Evolutionary conservation across 2,329 filamentous ascomycete species (phyloP).

Genomic region (Aspergillus cejpii): DNA sequence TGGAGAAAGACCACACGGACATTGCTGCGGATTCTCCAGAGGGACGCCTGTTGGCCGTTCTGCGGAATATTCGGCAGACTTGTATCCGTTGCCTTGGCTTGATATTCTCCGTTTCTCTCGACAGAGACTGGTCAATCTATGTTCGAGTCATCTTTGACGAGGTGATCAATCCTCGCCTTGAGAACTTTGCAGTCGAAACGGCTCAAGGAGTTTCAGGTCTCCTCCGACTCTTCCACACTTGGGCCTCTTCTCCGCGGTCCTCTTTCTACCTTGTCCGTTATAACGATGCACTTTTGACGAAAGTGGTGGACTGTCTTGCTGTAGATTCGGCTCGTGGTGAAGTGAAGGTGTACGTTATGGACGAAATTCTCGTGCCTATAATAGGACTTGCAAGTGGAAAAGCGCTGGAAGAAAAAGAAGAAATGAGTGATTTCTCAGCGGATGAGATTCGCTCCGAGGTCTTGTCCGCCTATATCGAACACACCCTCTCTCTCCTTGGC

Average conservation of each 20-base stretch:
- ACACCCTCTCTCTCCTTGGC: conserved; percentile 53
- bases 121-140: conserved; percentile 66
- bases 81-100: conserved; percentile 77
- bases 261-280: conserved; percentile 63
- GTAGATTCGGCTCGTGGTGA: conserved; percentile 73
- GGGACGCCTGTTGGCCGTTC: conserved; percentile 27
- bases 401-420: conserved; percentile 48
- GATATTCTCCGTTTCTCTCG: conserved; percentile 66
- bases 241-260: conserved; percentile 62
- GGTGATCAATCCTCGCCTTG: conserved; percentile 67
- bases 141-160: conserved; percentile 64
- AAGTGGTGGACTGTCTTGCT: conserved; percentile 65
- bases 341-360: conserved; percentile 74
- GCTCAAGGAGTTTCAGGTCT: conserved; percentile 82
- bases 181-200: conserved; percentile 74
- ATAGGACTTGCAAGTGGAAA: conserved; percentile 53
- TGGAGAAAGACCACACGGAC: conserved; percentile 30
- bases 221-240: conserved; percentile 71
- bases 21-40: conserved; percentile 27
- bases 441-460: conserved; percentile 34
- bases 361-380: conserved; percentile 63
- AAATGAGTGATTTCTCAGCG: conserved; percentile 36
- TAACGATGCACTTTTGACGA: conserved; percentile 55
- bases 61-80: conserved; percentile 47
- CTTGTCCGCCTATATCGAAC: conserved; percentile 55